Evolutionary conservation across 345 rosid species (phyloP).

Genomic region (Hibiscus mutabilis): DNA sequence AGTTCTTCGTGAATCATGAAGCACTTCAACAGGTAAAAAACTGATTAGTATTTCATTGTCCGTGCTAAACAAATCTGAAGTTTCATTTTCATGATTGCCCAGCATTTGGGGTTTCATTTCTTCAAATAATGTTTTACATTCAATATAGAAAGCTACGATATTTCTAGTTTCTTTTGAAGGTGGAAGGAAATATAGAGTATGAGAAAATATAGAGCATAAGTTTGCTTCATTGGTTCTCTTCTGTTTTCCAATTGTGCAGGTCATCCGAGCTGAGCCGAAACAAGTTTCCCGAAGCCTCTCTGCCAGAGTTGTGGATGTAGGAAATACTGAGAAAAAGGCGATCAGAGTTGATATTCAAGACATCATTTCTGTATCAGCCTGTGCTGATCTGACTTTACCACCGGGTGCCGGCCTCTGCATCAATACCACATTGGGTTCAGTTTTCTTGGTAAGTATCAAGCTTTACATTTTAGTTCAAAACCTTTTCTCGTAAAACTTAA

Average conservation of each 20-base stretch:
- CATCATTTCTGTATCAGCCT: slow-evolving; percentile 74
- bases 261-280: slow-evolving; percentile 28
- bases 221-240: neutral
- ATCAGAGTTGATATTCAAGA: slow-evolving; percentile 66
- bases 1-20: slow-evolving; percentile 7
- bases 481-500: neutral
- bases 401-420: slow-evolving; percentile 97
- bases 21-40: slow-evolving; percentile 1
- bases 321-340: slow-evolving; percentile 44
- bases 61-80: neutral
- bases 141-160: neutral
- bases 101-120: neutral
- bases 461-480: neutral
- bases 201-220: neutral
- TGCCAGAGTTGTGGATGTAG: slow-evolving; percentile 36
- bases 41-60: neutral
- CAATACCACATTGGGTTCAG: slow-evolving; percentile 60
- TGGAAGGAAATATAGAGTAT: neutral
- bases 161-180: neutral
- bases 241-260: slow-evolving; percentile 19
- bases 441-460: slow-evolving; percentile 59
- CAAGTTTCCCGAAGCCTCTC: slow-evolving; percentile 55
- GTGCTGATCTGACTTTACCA: slow-evolving; percentile 93
- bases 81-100: neutral
- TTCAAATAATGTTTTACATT: neutral